phyloP scores from a whole-genome alignment of 192 early-diverging fungal genomes.

The Helicostylum pulchrum region DNA sequence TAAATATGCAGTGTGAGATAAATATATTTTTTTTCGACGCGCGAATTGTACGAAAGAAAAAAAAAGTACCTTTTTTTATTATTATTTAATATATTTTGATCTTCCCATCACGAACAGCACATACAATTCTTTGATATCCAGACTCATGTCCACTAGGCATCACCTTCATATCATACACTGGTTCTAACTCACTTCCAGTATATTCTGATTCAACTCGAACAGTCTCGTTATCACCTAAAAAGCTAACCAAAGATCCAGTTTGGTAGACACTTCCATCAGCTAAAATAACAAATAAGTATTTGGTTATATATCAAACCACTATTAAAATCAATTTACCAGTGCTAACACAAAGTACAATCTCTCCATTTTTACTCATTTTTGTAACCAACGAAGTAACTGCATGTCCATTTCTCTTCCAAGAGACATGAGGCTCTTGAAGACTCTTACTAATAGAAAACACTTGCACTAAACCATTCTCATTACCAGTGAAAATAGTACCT shows the following conservation, averaged over 20 bases:
- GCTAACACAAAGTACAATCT: slow-evolving; percentile 12
- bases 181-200: slow-evolving; percentile 28
- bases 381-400: slow-evolving; percentile 8
- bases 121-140: slow-evolving; percentile 14
- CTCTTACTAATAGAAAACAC: slow-evolving; percentile 40
- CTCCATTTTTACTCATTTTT: slow-evolving; percentile 10
- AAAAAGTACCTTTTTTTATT: background rate
- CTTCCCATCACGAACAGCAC: slow-evolving; percentile 18
- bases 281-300: background rate
- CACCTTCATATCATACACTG: slow-evolving; percentile 13
- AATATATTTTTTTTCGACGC: too few species aligned
- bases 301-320: background rate
- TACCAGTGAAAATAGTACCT: slow-evolving; percentile 37
- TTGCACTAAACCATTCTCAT: slow-evolving; percentile 45
- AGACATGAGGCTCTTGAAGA: background rate
- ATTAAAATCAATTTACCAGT: slow-evolving; percentile 14
- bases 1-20: too few species aligned
- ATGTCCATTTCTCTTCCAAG: slow-evolving; percentile 20
- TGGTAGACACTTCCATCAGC: slow-evolving; percentile 31
- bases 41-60: too few species aligned
- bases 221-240: background rate
- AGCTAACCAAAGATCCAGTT: slow-evolving; percentile 11
- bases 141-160: background rate
- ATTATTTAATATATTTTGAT: slow-evolving; percentile 14
- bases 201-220: slow-evolving; percentile 19